These are phyloP conservation scores for Xylaria sp. DNA, from an alignment of 2,329 filamentous ascomycete genomes.

Conservation along the genomic window DNA sequence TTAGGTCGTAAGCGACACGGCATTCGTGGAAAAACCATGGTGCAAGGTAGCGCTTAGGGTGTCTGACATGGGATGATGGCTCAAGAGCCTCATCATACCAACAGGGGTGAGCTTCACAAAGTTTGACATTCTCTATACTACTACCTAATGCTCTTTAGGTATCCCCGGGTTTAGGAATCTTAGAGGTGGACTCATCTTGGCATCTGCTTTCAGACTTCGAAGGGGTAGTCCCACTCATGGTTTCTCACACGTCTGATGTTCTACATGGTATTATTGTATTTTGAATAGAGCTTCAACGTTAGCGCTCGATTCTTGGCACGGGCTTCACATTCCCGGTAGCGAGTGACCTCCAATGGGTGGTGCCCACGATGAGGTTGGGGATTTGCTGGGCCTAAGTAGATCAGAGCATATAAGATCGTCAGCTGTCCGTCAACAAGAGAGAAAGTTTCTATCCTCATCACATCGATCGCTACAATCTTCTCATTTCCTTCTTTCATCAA, in stretches of 20 bases:
- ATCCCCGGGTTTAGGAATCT: no score
- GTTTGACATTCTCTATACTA: slow-evolving; percentile 8
- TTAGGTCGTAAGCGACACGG: slow-evolving; percentile 5
- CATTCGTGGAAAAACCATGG: slow-evolving; percentile 7
- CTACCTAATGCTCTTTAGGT: neutral
- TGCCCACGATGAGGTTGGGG: slow-evolving; percentile 9
- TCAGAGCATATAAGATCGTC: slow-evolving; percentile 33
- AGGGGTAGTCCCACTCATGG: slow-evolving; percentile 41
- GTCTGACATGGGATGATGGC: slow-evolving; percentile 20
- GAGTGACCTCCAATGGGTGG: slow-evolving; percentile 9
- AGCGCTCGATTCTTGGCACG: slow-evolving; percentile 9
- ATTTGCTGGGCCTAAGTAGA: slow-evolving; percentile 31
- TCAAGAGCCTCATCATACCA: slow-evolving; percentile 23
- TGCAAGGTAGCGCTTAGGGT: neutral
- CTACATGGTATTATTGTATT: slow-evolving; percentile 26
- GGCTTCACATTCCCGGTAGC: slow-evolving; percentile 22
- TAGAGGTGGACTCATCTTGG: neutral
- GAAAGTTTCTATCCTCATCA: slow-evolving; percentile 35
- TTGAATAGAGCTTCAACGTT: slow-evolving; percentile 1
- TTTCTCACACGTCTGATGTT: slow-evolving; percentile 41
- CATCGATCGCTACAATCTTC: slow-evolving; percentile 29
- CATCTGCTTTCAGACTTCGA: slow-evolving; percentile 20
- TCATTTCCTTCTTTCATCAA: slow-evolving; percentile 21
- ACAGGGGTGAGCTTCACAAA: slow-evolving; percentile 10
- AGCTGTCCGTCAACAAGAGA: slow-evolving; percentile 20